Base-by-base conservation (phyloP, 2,329 filamentous ascomycete species). In the Penicillium sp. region DNA sequence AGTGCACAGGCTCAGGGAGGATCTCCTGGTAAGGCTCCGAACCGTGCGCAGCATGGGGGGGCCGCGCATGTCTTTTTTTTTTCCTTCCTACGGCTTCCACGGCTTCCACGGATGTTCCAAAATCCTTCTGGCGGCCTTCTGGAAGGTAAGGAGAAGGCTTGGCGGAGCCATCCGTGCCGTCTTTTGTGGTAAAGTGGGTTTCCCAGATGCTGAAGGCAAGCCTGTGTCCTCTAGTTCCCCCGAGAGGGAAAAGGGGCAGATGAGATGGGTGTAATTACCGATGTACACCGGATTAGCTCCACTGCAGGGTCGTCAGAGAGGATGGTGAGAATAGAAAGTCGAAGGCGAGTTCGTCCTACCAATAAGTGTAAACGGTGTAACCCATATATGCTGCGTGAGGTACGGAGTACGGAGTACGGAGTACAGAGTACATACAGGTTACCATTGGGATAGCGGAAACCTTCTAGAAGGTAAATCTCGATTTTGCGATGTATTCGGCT, bases 391-490 rank as follows among this genome's bases (percentile, higher is more conserved):
- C 10, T 39, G 19, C 39, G 31, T 46, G 43, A 27, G 21, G 25
- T 25, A 25, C 23, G n/a, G n/a, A 21, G 25, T 19, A 25, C 23
- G n/a, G n/a, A 21, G 25, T 19, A 39, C 34, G 0, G 29, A 11
- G 25, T 31, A 25, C 23, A n/a, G 25, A 29, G 36, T 19, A 39
- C 34, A 23, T 23, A 3, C 23, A 33, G 43, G 27, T 11, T 31
- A 61, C 48, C 29, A 19, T 44, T 5, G n/a, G 31, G n/a, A 31
- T 49, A 29, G 48, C 52, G 33, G 43, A 71, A 70, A 61, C 64
- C 66, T 72, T 71, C 69, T 71, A 72, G 69, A 72, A 72, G 68
- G 62, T 57, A 67, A 63, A 63, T 63, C 40, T 41, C 40, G 29
- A 59, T 49, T 59, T 64, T 71, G 53, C 67, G 63, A 64, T 68